These are phyloP conservation scores for Cadophora malorum DNA, from an alignment of 2,329 filamentous ascomycete species.

Conservation along the genomic window DNA sequence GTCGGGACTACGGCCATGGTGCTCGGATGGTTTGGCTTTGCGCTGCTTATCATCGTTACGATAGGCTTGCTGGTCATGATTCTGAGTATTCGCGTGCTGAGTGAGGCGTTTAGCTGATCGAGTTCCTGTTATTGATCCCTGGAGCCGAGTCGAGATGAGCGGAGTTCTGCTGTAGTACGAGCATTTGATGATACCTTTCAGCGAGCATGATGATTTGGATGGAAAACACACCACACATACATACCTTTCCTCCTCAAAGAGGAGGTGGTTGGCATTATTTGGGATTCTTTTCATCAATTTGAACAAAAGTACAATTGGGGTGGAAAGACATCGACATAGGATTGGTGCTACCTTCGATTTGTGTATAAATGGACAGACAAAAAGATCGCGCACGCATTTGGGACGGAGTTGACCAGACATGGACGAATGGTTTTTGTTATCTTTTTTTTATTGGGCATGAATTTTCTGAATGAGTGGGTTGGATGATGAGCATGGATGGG, in stretches of 20 bases:
- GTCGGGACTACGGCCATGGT: conserved; percentile 97
- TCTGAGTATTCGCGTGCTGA: conserved; percentile 83
- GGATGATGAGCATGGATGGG: conserved; percentile 18
- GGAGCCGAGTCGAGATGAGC: conserved; percentile 4
- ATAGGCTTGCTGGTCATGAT: conserved; percentile 97
- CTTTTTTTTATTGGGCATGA: conserved; percentile 23
- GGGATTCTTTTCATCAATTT: conserved; percentile 10
- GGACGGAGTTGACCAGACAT: conserved; percentile 34
- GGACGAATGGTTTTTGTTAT: conserved; percentile 17
- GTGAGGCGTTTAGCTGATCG: conserved; percentile 53
- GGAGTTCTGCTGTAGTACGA: conserved; percentile 13
- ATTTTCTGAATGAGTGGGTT: conserved; percentile 5
- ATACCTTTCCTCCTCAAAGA: background rate
- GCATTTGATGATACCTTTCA: conserved; percentile 34
- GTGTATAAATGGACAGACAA: conserved; percentile 35
- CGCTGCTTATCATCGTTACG: conserved; percentile 90
- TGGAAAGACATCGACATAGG: background rate
- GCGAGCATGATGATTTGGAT: conserved; percentile 37
- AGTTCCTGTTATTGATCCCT: conserved; percentile 8
- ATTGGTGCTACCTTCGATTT: conserved; percentile 23
- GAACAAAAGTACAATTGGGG: conserved; percentile 14
- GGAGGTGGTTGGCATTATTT: background rate
- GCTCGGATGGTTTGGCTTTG: conserved; percentile 96
- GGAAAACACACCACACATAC: conserved; percentile 3
- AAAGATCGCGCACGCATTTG: conserved; percentile 33